Percentiles rank a stretch among this genome's conserved stretches.
phyloP scores from a whole-genome alignment of 305 asterid genomes.

The Rubia balearica region DNA sequence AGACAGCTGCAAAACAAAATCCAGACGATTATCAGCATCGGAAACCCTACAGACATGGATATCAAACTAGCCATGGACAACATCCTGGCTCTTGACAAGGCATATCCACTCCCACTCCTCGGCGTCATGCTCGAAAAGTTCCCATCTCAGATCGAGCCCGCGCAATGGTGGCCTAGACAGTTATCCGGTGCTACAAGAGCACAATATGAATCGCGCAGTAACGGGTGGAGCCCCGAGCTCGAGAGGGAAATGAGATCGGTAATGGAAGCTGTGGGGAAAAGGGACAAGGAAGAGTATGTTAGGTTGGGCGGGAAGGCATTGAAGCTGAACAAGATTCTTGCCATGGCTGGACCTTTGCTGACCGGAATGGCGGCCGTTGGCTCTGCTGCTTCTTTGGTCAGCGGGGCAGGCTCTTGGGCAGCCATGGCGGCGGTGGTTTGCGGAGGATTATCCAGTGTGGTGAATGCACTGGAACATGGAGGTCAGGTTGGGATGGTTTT shows the following conservation, averaged over 20 bases:
- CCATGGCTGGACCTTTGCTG: conserved; percentile 33
- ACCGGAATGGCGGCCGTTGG: conserved; percentile 39
- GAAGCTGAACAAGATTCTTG: conserved; percentile 33
- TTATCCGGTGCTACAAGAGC: no score
- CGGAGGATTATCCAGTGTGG: conserved; percentile 57
- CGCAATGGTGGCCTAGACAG: conserved; percentile 12
- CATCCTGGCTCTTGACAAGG: conserved; percentile 16
- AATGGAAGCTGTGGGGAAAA: conserved; percentile 19
- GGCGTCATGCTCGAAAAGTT: conserved; percentile 18
- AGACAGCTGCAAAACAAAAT: conserved; percentile 4
- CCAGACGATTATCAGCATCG: neutral
- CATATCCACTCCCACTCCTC: conserved; percentile 18
- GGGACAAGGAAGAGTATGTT: conserved; percentile 35
- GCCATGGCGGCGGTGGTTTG: conserved; percentile 35
- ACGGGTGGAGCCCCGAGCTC: conserved; percentile 33
- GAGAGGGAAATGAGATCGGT: conserved; percentile 35
- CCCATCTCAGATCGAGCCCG: conserved; percentile 8
- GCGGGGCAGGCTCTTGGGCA: conserved; percentile 29
- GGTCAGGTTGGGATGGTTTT: conserved; percentile 76
- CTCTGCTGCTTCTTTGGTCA: conserved; percentile 22
- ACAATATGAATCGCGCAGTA: neutral
- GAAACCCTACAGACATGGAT: conserved; percentile 7
- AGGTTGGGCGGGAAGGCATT: conserved; percentile 33
- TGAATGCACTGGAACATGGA: conserved; percentile 55
- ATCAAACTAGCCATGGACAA: conserved; percentile 15